A percentile compares a stretch with the other conserved stretches of the same genome.
Conservation (phyloP, 495 filamentous ascomycete species). For the Copromyces sp. region DNA sequence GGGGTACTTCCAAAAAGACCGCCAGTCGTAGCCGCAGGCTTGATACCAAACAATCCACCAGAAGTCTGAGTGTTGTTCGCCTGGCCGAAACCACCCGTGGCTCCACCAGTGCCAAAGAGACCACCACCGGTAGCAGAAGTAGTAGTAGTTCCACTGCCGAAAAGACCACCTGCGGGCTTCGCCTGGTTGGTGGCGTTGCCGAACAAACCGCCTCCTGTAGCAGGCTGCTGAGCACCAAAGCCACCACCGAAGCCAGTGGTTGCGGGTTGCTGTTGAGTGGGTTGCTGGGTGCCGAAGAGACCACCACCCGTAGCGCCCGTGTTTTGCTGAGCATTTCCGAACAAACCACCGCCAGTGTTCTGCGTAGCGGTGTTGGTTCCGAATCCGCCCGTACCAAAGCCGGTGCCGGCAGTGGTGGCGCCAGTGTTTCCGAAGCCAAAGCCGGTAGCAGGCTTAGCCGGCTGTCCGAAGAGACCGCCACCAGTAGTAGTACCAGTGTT, state of each 20-base stretch:
- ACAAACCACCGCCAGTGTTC: conserved; percentile 48
- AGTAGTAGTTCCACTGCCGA: conserved; percentile 31
- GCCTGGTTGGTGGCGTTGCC: conserved; percentile 36
- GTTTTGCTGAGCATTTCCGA: conserved; percentile 35
- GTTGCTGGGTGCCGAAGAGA: conserved; percentile 35
- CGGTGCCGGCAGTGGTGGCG: conserved; percentile 15
- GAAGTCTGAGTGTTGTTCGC: conserved; percentile 22
- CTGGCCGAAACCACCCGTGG: conserved; percentile 24
- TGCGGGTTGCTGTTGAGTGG: conserved; percentile 9
- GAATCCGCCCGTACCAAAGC: conserved; percentile 20
- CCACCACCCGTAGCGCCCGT: conserved; percentile 24
- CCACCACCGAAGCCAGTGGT: conserved; percentile 14
- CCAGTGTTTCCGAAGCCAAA: conserved; percentile 19
- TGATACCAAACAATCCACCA: conserved; percentile 52
- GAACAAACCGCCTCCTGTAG: conserved; percentile 49
- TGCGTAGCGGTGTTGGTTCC: conserved; percentile 20
- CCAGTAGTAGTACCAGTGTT: conserved; percentile 24
- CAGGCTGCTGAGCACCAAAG: conserved; percentile 21
- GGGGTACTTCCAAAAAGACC: conserved; percentile 23
- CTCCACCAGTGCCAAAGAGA: conserved; percentile 15
- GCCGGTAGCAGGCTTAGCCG: conserved; percentile 22
- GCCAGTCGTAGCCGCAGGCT: conserved; percentile 28
- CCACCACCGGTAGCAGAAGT: conserved; percentile 11
- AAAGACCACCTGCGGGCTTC: conserved; percentile 31
- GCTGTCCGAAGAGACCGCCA: conserved; percentile 25